Evolutionary conservation across 371 early-diverging fungal genomes (phyloP).

Genomic region (Ordospora pajunii): DNA sequence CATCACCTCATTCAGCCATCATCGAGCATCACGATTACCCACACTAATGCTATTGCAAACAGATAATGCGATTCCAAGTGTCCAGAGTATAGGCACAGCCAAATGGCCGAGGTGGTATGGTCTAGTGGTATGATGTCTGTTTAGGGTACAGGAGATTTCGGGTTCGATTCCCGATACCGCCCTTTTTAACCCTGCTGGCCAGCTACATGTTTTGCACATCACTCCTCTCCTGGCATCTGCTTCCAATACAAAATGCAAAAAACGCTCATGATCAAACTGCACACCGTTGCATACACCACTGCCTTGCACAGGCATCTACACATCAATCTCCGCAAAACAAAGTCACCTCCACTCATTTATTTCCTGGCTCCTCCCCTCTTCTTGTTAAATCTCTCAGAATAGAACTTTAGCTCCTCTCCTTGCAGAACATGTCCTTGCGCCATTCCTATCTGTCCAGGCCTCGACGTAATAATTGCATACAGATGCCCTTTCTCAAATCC

Average conservation of each 20-base stretch:
- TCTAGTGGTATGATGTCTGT: constrained; percentile 62
- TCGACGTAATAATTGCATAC: constrained; percentile 75
- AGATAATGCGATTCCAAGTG: too few relatives aligned
- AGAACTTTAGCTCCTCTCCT: constrained; percentile 92
- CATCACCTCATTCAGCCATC: too few relatives aligned
- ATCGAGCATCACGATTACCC: too few relatives aligned
- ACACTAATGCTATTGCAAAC: too few relatives aligned
- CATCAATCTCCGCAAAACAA: too few relatives aligned
- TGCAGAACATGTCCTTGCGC: constrained; percentile 96
- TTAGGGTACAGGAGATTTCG: constrained; percentile 62
- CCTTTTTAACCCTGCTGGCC: constrained; percentile 35
- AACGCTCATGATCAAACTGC: too few relatives aligned
- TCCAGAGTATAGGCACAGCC: too few relatives aligned
- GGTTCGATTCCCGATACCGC: constrained; percentile 61
- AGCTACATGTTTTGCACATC: too few relatives aligned
- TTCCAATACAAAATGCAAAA: too few relatives aligned
- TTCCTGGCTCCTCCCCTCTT: constrained; percentile 38
- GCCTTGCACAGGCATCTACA: too few relatives aligned
- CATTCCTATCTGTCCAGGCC: constrained; percentile 97
- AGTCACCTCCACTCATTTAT: not conserved
- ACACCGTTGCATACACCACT: too few relatives aligned
- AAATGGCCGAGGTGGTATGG: constrained; percentile 50
- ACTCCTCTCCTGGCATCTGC: too few relatives aligned
- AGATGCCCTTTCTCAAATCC: constrained; percentile 90
- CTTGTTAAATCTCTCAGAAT: constrained; percentile 74